Conservation (phyloP, 1,284 basidiomycete species). For the Omphalotus olearius region DNA sequence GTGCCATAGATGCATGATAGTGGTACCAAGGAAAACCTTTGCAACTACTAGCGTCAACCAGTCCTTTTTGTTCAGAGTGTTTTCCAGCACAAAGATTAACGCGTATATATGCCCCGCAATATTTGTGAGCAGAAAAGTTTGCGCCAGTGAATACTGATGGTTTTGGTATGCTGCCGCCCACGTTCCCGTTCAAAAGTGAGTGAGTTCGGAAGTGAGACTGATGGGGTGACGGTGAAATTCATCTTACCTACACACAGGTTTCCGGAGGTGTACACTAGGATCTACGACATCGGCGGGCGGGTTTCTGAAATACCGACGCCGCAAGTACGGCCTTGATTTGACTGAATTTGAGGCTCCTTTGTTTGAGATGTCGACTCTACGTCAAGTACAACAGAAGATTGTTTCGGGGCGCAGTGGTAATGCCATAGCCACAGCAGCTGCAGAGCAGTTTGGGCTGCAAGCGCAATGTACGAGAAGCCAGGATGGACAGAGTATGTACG, state of each 20-base stretch:
- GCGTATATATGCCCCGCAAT: slow-evolving; percentile 1
- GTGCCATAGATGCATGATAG: slow-evolving; percentile 8
- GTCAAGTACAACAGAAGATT: not conserved
- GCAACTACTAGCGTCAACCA: not conserved
- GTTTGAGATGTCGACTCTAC: not conserved
- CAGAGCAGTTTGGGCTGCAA: not conserved
- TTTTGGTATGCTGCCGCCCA: slow-evolving; percentile 3
- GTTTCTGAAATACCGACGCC: too few species aligned
- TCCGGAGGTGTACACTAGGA: slow-evolving; percentile 1
- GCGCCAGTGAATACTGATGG: not conserved
- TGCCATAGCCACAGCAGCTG: slow-evolving; percentile 6
- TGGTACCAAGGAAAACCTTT: slow-evolving; percentile 1
- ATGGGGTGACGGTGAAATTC: not conserved
- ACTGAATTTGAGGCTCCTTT: not conserved
- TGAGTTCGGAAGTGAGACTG: not conserved
- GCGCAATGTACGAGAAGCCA: not conserved
- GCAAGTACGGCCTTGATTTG: not conserved
- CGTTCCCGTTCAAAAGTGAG: not conserved
- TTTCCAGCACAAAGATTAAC: not conserved
- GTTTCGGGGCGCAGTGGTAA: not conserved
- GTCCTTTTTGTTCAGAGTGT: not conserved
- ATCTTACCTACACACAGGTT: slow-evolving; percentile 7
- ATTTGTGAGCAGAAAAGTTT: slow-evolving; percentile 1
- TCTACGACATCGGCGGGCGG: not conserved
- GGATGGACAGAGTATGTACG: slow-evolving; percentile 8